Evolutionary conservation across 768 basidiomycete species (phyloP), one percentile per base, ranked within the genome.

Genomic region (Pilatotrama ljubarskyi): DNA sequence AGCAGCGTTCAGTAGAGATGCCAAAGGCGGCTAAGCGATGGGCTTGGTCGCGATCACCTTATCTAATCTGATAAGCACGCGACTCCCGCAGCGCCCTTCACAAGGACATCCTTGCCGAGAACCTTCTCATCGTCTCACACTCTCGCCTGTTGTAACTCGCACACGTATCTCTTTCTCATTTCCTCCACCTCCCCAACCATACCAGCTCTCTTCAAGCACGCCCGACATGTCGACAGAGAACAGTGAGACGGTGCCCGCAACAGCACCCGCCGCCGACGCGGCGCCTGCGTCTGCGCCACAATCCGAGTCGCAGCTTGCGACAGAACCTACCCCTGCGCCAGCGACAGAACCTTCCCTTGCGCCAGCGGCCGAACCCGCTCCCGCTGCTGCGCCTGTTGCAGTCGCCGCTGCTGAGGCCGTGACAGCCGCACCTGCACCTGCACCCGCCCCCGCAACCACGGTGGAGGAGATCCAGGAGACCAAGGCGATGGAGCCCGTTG

Each of bases 281-380:
- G 55, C 46, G 35, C 35, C 42, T 17, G 20, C 43, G 35, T 22
- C 54, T 18, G 43, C 54, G 54, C 54, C 54, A 48, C 47, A 57
- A 35, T n/a, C 40, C 38, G 46, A 47, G 41, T 32, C 68, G 6
- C 15, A 64, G 4, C 49, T 64, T 5, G 55, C 68, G 18, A 47
- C 62, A 15, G 49, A 59, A 13, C 48, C 55, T 26, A 22, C 60
- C n/a, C 37, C 57, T 38, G 22, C 42, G 35, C 62, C 61, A 17
- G 55, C 55, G 18, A 37, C 58, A 15, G 42, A 59, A 3, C 63
- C 29, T 10, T 5, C 29, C 5, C 29, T 10, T 32, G 29, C 59
- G 26, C 57, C 20, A 3, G 37, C 26, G 5, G 4, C 51, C 15
- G 58, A 47, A 40, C 47, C 51, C 7, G 26, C 36, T 2, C 46